These are phyloP conservation scores for Aulographum hederae DNA, from an alignment of 2,329 filamentous ascomycete species.

Conservation along the genomic window DNA sequence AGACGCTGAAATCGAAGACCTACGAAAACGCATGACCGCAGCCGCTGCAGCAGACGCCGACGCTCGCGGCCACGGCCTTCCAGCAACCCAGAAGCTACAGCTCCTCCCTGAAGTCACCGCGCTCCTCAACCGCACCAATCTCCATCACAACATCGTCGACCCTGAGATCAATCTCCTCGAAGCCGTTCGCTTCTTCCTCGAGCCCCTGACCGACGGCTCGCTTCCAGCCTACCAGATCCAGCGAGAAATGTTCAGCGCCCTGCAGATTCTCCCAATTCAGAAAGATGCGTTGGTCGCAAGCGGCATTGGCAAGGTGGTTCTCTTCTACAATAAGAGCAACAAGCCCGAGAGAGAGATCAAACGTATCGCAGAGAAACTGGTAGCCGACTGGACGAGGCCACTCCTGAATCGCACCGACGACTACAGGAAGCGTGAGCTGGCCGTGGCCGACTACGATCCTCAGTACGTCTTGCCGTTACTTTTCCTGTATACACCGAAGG, in stretches of 20 bases:
- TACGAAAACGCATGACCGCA: slow-evolving; percentile 78
- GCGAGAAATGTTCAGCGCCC: slow-evolving; percentile 71
- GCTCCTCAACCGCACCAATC: slow-evolving; percentile 75
- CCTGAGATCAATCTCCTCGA: slow-evolving; percentile 91
- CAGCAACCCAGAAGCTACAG: slow-evolving; percentile 83
- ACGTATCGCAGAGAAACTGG: slow-evolving; percentile 77
- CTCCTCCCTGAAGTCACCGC: slow-evolving; percentile 80
- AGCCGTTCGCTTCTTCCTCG: slow-evolving; percentile 91
- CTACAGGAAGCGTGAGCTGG: slow-evolving; percentile 64
- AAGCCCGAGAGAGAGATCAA: slow-evolving; percentile 78
- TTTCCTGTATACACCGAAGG: slow-evolving; percentile 1
- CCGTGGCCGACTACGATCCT: slow-evolving; percentile 41
- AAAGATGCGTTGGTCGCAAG: slow-evolving; percentile 82
- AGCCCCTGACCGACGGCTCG: slow-evolving; percentile 81
- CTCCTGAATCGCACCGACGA: slow-evolving; percentile 89
- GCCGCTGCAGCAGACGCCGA: slow-evolving; percentile 76
- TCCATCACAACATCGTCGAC: slow-evolving; percentile 70
- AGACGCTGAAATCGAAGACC: slow-evolving; percentile 72
- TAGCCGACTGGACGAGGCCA: slow-evolving; percentile 88
- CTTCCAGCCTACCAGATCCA: slow-evolving; percentile 96
- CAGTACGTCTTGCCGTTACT: slow-evolving; percentile 17
- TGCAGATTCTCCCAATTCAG: slow-evolving; percentile 67
- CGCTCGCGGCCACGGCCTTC: slow-evolving; percentile 59
- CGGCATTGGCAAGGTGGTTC: slow-evolving; percentile 86
- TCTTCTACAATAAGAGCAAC: slow-evolving; percentile 95